phyloP scores from a whole-genome alignment of 768 basidiomycete genomes.

The Lentinula boryana region DNA sequence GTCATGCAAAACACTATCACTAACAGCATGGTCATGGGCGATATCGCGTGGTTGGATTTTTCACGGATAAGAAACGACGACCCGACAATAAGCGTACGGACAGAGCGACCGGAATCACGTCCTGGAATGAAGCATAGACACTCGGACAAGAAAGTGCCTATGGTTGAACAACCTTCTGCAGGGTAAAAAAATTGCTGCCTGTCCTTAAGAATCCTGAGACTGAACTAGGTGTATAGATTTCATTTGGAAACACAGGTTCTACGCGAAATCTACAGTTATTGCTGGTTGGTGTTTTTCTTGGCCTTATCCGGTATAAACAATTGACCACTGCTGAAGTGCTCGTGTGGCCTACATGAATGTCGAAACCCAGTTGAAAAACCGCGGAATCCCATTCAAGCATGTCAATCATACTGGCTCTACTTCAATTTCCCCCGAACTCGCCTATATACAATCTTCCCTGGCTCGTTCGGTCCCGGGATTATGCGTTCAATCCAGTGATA shows the following conservation, averaged over 20 bases:
- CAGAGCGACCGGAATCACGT: slow-evolving; percentile 22
- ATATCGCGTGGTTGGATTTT: slow-evolving; percentile 76
- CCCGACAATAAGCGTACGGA: slow-evolving; percentile 12
- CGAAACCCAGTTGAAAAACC: slow-evolving; percentile 80
- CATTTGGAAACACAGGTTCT: slow-evolving; percentile 67
- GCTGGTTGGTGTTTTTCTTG: slow-evolving; percentile 48
- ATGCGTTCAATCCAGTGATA: slow-evolving; percentile 76
- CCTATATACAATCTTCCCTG: slow-evolving; percentile 64
- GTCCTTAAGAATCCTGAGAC: neutral
- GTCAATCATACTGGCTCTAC: slow-evolving; percentile 49
- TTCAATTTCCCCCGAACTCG: slow-evolving; percentile 37
- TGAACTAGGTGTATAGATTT: slow-evolving; percentile 38
- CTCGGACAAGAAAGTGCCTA: slow-evolving; percentile 5
- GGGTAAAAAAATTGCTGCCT: slow-evolving; percentile 11
- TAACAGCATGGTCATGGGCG: slow-evolving; percentile 61
- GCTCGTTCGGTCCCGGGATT: slow-evolving; percentile 77
- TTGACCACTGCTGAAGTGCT: slow-evolving; percentile 42
- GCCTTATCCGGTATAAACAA: neutral
- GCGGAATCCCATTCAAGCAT: slow-evolving; percentile 70
- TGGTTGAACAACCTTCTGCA: neutral
- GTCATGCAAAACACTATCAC: slow-evolving; percentile 49
- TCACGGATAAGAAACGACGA: slow-evolving; percentile 53
- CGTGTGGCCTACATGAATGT: slow-evolving; percentile 88
- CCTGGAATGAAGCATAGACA: slow-evolving; percentile 15
- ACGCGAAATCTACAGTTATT: slow-evolving; percentile 80